These are phyloP conservation scores for Olyra latifolia DNA, from an alignment of 176 grass and related monocot species.

Conservation along the genomic window DNA sequence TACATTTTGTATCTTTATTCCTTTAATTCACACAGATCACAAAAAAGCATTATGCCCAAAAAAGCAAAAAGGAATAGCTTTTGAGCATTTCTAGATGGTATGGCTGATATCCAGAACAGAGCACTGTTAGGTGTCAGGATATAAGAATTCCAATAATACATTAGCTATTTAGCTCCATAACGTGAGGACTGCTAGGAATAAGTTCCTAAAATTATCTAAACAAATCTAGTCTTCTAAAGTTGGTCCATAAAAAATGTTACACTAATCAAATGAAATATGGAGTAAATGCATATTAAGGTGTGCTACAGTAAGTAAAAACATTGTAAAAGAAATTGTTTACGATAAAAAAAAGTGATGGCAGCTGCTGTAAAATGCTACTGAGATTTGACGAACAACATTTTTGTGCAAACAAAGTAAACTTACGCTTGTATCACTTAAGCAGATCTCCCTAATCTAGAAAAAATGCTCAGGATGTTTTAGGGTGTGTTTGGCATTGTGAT, in stretches of 20 bases:
- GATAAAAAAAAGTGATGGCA: neutral
- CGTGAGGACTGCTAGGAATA: too few relatives aligned
- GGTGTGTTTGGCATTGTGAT: neutral
- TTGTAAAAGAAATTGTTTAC: neutral
- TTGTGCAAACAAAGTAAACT: neutral
- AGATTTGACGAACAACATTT: neutral
- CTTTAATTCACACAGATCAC: neutral
- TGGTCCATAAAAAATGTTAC: neutral
- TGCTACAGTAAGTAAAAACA: neutral
- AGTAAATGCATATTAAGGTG: neutral
- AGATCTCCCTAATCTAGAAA: neutral
- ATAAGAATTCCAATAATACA: neutral
- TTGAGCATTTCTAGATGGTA: slow-evolving; percentile 1
- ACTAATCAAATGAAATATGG: slow-evolving; percentile 19
- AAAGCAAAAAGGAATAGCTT: neutral
- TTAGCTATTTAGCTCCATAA: too few relatives aligned
- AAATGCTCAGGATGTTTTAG: neutral
- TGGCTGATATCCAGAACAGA: neutral
- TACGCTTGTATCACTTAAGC: neutral
- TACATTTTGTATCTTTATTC: neutral
- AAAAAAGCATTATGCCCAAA: neutral
- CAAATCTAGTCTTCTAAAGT: slow-evolving; percentile 1
- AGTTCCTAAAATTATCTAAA: slow-evolving; percentile 19
- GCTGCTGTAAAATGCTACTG: neutral
- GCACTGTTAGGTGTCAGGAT: neutral